These are phyloP conservation scores for Cyberlindnera galapagoensis DNA, from an alignment of 805 yeast genomes.

Conservation along the genomic window DNA sequence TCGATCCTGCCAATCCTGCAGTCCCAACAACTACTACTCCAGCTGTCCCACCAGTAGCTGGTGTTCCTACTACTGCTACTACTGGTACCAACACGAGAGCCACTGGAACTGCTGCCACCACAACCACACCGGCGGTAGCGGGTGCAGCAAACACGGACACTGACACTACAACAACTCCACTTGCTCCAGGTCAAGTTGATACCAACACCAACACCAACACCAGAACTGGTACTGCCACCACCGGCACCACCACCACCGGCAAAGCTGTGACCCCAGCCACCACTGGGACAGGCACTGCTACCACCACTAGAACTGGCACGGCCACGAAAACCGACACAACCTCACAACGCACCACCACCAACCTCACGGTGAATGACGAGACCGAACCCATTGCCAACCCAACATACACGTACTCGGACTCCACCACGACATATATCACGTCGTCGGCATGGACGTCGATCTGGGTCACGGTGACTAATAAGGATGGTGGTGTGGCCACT, in stretches of 20 bases:
- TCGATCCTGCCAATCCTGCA: conserved; percentile 2
- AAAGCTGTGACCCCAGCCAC: no score
- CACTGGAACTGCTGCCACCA: not conserved
- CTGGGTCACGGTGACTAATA: conserved; percentile 47
- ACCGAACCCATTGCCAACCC: conserved; percentile 17
- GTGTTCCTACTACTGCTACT: conserved; percentile 1
- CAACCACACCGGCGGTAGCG: no score
- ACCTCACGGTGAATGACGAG: conserved; percentile 11
- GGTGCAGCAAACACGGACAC: conserved; percentile 1
- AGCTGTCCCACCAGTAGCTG: conserved; percentile 3
- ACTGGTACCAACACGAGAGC: not conserved
- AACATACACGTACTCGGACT: conserved; percentile 24
- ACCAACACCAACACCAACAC: not conserved
- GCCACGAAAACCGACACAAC: conserved; percentile 4
- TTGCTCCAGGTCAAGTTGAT: not conserved
- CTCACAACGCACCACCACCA: conserved; percentile 14
- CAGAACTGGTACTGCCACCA: not conserved
- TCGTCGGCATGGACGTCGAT: conserved; percentile 29
- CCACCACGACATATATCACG: conserved; percentile 25
- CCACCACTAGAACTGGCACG: conserved; percentile 17
- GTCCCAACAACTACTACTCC: conserved; percentile 4
- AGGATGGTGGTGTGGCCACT: conserved; percentile 39
- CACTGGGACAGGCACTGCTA: conserved; percentile 9
- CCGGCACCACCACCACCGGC: conserved; percentile 1
- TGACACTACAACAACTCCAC: not conserved